Evolutionary conservation across 1,139 yeast genomes (phyloP).

Genomic region (Spathaspora sp.): DNA sequence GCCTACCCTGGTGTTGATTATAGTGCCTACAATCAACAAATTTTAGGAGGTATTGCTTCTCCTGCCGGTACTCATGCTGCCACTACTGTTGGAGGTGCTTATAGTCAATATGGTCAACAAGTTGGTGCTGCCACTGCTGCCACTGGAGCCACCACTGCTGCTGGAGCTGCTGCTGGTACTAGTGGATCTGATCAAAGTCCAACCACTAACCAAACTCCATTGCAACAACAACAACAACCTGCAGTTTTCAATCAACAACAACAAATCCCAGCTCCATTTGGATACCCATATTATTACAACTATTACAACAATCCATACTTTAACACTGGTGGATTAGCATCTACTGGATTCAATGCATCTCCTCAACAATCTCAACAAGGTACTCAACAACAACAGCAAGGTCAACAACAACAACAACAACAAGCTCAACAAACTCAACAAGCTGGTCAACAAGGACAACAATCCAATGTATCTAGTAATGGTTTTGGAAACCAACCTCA

Average conservation of each 20-base stretch:
- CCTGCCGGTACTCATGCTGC: conserved; percentile 39
- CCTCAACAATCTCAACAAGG: conserved; percentile 14
- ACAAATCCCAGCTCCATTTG: conserved; percentile 36
- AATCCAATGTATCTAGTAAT: conserved; percentile 12
- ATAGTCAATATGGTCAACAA: conserved; percentile 30
- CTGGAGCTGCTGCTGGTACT: conserved; percentile 21
- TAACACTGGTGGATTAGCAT: conserved; percentile 23
- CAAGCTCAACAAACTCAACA: conserved; percentile 14
- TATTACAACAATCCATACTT: conserved; percentile 46
- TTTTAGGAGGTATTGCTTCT: conserved; percentile 31
- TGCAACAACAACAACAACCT: conserved; percentile 18
- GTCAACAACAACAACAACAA: background rate
- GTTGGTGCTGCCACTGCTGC: conserved; percentile 16
- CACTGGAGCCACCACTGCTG: conserved; percentile 22
- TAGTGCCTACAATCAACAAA: conserved; percentile 39
- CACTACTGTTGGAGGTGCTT: conserved; percentile 17
- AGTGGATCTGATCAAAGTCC: conserved; percentile 25
- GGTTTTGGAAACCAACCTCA: conserved; percentile 14
- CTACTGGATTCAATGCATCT: conserved; percentile 22
- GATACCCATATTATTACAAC: conserved; percentile 47
- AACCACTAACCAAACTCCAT: conserved; percentile 26
- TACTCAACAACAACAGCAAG: background rate
- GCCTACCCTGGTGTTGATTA: conserved; percentile 49
- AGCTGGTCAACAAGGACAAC: conserved; percentile 14
- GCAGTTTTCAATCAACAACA: conserved; percentile 14